Evolutionary conservation across 2,329 filamentous ascomycete genomes (phyloP).

Genomic region (Aurifilum marmelostoma): DNA sequence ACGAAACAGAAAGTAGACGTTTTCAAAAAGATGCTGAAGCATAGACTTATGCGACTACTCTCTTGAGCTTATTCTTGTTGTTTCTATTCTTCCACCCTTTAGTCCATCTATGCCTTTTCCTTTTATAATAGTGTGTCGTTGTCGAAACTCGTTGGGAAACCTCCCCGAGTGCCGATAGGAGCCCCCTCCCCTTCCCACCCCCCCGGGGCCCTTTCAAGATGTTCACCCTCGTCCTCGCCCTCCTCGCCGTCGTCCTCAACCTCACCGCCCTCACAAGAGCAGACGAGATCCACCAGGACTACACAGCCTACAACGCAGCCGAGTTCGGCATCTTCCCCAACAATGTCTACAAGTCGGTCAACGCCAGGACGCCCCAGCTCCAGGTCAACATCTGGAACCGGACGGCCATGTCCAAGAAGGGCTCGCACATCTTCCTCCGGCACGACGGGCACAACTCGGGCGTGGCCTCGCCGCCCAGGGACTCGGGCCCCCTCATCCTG

Average conservation of each 20-base stretch:
- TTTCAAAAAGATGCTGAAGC: neutral
- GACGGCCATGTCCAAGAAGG: constrained; percentile 33
- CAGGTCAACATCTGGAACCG: constrained; percentile 40
- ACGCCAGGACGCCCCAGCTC: constrained; percentile 40
- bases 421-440: constrained; percentile 42
- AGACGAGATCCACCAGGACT: constrained; percentile 29
- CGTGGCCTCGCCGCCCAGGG: constrained; percentile 26
- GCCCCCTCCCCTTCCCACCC: no score
- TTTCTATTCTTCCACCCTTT: no score
- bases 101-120: neutral
- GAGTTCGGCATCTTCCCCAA: constrained; percentile 36
- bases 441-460: constrained; percentile 26
- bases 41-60: neutral
- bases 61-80: neutral
- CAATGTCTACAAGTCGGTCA: constrained; percentile 40
- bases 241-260: neutral
- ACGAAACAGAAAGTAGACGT: neutral
- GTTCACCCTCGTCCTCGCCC: neutral
- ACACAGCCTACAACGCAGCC: constrained; percentile 37
- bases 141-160: neutral
- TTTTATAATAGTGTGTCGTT: neutral
- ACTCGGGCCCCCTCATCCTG: constrained; percentile 42
- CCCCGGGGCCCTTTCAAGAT: no score
- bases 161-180: neutral
- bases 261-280: neutral